Evolutionary conservation across 192 early-diverging fungal genomes (phyloP), one percentile per base, ranked within the genome.

Genomic region (Backusella luteola): DNA sequence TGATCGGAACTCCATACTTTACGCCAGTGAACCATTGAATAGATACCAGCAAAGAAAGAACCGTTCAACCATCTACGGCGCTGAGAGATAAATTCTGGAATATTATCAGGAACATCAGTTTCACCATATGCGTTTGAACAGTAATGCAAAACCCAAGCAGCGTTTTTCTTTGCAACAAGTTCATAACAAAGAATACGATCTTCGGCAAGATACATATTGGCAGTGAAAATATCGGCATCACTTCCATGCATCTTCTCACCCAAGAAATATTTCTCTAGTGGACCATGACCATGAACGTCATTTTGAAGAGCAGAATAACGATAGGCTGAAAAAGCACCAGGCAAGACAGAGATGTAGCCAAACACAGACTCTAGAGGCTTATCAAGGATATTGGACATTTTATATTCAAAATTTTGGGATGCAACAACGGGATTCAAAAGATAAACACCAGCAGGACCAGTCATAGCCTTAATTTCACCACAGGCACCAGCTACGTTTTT

Each of bases 291-390:
- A 19, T 81, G 83, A 8, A 68, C 71, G 44, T 86, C 88, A 29
- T 91, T 87, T 68, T 88, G 88, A n/a, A 95, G 80, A 29, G 94
- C 94, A 19, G 52, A 49, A 71, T 91, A 95, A 14, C 94, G 90
- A 76, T 95, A 95, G 4, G 94, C 94, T 17, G 90, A 92, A 63
- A 95, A 95, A 2, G 93, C 93, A 78, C 94, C 93, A 8, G 97
- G 97, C 6, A 98, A 87, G 68, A 97, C 97, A 0, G 95, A 94
- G 71, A 98, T 98, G 85, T 96, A 96, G 35, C 96, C 96, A 88
- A 96, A 97, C 19, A 96, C 91, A 19, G 93, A 94, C 77, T 95
- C 94, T 56, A 94, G 85, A 34, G 93, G 90, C 73, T 94, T 94
- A 76, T 93, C 92, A n/a, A 94, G 80, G 71, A 93, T 92, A 76